phyloP scores from a whole-genome alignment of 2,329 filamentous ascomycete genomes.

The Colletotrichum cereale region DNA sequence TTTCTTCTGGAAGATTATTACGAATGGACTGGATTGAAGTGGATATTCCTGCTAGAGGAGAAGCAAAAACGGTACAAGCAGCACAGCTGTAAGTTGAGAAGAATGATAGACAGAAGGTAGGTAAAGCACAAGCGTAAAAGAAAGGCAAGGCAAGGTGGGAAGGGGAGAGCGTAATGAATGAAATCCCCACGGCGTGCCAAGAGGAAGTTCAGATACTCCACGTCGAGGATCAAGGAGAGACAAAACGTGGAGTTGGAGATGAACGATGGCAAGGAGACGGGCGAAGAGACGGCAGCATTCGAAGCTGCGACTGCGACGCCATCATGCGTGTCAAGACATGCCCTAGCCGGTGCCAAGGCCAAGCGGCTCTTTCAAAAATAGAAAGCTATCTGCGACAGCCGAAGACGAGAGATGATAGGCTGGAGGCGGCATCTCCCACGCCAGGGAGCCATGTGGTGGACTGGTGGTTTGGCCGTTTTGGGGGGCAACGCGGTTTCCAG shows the following conservation, averaged over 20 bases:
- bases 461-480: background rate
- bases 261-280: constrained; percentile 7
- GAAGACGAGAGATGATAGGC: constrained; percentile 29
- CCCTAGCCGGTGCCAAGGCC: constrained; percentile 19
- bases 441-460: constrained; percentile 3
- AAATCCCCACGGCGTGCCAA: constrained; percentile 26
- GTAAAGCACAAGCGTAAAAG: constrained; percentile 30
- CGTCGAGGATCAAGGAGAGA: constrained; percentile 6
- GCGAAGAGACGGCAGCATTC: background rate
- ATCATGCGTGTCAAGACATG: constrained; percentile 36
- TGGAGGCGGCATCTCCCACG: background rate
- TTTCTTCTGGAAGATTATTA: constrained; percentile 31
- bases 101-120: constrained; percentile 1
- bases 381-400: constrained; percentile 23
- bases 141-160: constrained; percentile 27
- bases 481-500: background rate
- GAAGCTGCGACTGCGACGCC: constrained; percentile 26
- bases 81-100: constrained; percentile 35
- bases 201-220: constrained; percentile 24
- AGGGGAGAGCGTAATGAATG: constrained; percentile 32
- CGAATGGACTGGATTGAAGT: background rate
- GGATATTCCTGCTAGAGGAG: constrained; percentile 14
- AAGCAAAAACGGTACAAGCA: constrained; percentile 19
- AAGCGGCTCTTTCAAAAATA: constrained; percentile 38
- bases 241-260: constrained; percentile 13